These are phyloP conservation scores for Botryotinia globosa DNA, from an alignment of 2,329 filamentous ascomycete species.

Conservation along the genomic window DNA sequence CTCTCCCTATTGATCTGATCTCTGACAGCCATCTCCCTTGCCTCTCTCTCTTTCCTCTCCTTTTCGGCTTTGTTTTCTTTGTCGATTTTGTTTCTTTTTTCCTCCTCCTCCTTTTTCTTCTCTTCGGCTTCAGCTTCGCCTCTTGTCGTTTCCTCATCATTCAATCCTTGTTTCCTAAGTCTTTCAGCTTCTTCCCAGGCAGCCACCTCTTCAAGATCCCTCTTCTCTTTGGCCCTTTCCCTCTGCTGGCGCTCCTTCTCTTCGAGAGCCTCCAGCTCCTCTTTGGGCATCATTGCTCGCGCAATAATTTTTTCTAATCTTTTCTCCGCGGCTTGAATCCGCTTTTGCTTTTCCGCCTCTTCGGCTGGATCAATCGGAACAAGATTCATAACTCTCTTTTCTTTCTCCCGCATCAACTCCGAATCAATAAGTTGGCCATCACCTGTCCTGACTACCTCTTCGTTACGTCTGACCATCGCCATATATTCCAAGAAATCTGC, in stretches of 20 bases:
- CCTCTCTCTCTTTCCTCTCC: not conserved
- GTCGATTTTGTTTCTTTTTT: too few relatives aligned
- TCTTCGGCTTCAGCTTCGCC: not conserved
- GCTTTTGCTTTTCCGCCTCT: not conserved
- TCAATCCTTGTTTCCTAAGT: not conserved
- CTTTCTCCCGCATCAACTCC: not conserved
- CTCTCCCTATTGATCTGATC: not conserved
- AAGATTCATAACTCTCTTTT: not conserved
- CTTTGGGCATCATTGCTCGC: too few relatives aligned
- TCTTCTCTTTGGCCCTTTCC: not conserved
- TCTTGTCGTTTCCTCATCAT: not conserved
- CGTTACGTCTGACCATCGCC: not conserved
- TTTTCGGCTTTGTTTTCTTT: not conserved
- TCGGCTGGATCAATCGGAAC: not conserved
- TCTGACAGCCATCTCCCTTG: not conserved
- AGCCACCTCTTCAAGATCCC: not conserved
- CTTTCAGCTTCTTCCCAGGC: too few relatives aligned
- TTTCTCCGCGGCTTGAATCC: not conserved
- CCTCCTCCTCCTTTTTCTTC: not conserved
- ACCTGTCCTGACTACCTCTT: not conserved
- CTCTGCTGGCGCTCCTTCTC: not conserved
- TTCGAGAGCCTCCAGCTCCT: not conserved
- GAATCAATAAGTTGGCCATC: not conserved
- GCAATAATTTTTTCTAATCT: not conserved
- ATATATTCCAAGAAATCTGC: not conserved